Conservation (phyloP, 805 yeast genomes). For the Cyberlindnera americana region DNA sequence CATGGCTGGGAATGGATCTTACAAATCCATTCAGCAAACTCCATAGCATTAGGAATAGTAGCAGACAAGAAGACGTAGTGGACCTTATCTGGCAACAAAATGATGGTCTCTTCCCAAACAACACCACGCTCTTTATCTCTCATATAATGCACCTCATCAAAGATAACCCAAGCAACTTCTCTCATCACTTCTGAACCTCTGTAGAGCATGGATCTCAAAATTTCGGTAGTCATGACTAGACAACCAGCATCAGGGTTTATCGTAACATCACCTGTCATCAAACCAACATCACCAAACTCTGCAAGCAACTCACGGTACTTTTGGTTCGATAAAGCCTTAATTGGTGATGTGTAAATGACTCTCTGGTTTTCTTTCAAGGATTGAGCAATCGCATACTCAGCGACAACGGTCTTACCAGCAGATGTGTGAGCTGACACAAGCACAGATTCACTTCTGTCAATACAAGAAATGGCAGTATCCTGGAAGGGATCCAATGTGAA, state of each 20-base stretch:
- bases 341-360: slow-evolving; percentile 94
- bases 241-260: slow-evolving; percentile 98
- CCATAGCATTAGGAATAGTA: slow-evolving; percentile 97
- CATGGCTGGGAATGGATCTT: slow-evolving; percentile 95
- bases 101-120: slow-evolving; percentile 99
- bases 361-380: slow-evolving; percentile 90
- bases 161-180: slow-evolving; percentile 98
- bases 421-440: slow-evolving; percentile 98
- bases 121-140: slow-evolving; percentile 98
- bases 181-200: slow-evolving; percentile 98
- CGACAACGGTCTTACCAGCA: slow-evolving; percentile 98
- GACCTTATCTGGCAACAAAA: slow-evolving; percentile 91
- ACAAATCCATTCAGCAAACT: slow-evolving; percentile 98
- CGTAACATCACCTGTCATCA: slow-evolving; percentile 99
- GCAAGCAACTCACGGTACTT: slow-evolving; percentile 87
- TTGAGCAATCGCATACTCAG: slow-evolving; percentile 98
- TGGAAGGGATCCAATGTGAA: slow-evolving; percentile 96
- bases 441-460: slow-evolving; percentile 91
- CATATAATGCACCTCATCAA: slow-evolving; percentile 98
- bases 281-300: slow-evolving; percentile 91
- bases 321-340: slow-evolving; percentile 86
- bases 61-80: slow-evolving; percentile 92
- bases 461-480: slow-evolving; percentile 93
- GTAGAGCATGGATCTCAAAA: slow-evolving; percentile 92
- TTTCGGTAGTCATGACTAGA: slow-evolving; percentile 98